A percentile compares a stretch with the other conserved stretches of the same genome.
Conservation (phyloP, 371 early-diverging fungal genomes). For the Synchytrium microbalum region DNA sequence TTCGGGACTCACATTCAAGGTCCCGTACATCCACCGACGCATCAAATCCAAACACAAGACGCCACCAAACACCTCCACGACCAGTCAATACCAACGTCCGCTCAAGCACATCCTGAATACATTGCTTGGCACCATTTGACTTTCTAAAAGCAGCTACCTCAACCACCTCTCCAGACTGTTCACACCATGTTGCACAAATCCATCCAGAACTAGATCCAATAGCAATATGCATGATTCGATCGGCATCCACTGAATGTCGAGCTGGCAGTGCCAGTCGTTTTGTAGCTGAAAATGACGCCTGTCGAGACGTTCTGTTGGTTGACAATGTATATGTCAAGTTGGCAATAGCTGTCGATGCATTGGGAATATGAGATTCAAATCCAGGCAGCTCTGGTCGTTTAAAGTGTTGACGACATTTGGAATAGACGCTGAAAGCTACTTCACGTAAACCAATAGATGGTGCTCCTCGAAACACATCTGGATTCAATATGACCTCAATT, state of each 20-base stretch:
- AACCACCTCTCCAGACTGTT: slow-evolving; percentile 5
- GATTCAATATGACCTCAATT: neutral
- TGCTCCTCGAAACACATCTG: slow-evolving; percentile 3
- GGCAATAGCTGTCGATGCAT: slow-evolving; percentile 1
- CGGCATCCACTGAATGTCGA: neutral
- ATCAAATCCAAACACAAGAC: neutral
- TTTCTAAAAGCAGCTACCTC: slow-evolving; percentile 6
- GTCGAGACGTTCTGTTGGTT: neutral
- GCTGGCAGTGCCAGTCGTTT: neutral
- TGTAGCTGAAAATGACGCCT: neutral
- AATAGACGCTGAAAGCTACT: neutral
- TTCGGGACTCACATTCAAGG: too few relatives aligned
- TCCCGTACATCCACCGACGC: neutral
- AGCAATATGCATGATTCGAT: slow-evolving; percentile 6
- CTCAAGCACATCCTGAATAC: neutral
- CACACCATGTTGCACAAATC: slow-evolving; percentile 7
- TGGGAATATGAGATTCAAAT: neutral
- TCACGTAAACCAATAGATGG: neutral
- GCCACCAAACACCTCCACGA: slow-evolving; percentile 2
- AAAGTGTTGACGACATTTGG: slow-evolving; percentile 1
- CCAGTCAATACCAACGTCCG: neutral
- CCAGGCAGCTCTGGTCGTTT: neutral
- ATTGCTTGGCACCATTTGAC: neutral
- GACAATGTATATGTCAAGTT: neutral
- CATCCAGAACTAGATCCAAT: neutral